Conservation (phyloP, 371 early-diverging fungal species). For the Blakeslea trispora region DNA sequence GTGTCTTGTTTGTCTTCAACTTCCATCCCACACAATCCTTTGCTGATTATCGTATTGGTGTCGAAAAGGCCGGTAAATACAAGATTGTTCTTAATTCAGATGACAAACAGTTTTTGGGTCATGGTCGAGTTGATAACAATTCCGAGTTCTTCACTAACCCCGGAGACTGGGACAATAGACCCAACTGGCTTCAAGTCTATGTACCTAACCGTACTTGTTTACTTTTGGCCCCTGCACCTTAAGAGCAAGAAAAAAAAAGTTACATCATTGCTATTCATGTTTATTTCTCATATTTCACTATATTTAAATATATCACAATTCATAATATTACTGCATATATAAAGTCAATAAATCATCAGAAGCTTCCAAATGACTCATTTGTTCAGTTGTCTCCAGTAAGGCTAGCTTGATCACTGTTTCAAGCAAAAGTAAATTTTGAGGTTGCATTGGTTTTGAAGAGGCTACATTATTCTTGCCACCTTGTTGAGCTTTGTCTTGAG, state of each 20-base stretch:
- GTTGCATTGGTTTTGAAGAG: not conserved
- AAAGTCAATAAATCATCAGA: slow-evolving; percentile 71
- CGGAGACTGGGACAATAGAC: slow-evolving; percentile 69
- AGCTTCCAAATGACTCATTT: slow-evolving; percentile 63
- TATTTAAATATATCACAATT: no score
- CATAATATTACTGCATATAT: slow-evolving; percentile 38
- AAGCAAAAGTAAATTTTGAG: slow-evolving; percentile 56
- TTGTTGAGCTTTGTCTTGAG: slow-evolving; percentile 7
- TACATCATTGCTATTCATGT: no score
- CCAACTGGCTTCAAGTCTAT: slow-evolving; percentile 70
- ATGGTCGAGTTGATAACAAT: slow-evolving; percentile 69
- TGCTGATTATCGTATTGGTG: slow-evolving; percentile 86
- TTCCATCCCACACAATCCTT: slow-evolving; percentile 88
- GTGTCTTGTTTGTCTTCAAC: slow-evolving; percentile 90
- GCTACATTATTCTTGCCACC: no score
- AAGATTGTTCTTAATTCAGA: slow-evolving; percentile 81
- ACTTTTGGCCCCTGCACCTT: slow-evolving; percentile 15
- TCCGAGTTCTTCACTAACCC: slow-evolving; percentile 67
- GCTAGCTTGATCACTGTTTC: slow-evolving; percentile 69
- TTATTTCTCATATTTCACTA: no score
- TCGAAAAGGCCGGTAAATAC: slow-evolving; percentile 70
- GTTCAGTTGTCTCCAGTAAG: slow-evolving; percentile 63
- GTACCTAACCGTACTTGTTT: slow-evolving; percentile 31
- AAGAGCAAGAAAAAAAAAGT: no score
- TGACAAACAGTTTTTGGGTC: slow-evolving; percentile 75